Conservation (phyloP, 1,284 basidiomycete genomes). For the Cryptococcus sp. region DNA sequence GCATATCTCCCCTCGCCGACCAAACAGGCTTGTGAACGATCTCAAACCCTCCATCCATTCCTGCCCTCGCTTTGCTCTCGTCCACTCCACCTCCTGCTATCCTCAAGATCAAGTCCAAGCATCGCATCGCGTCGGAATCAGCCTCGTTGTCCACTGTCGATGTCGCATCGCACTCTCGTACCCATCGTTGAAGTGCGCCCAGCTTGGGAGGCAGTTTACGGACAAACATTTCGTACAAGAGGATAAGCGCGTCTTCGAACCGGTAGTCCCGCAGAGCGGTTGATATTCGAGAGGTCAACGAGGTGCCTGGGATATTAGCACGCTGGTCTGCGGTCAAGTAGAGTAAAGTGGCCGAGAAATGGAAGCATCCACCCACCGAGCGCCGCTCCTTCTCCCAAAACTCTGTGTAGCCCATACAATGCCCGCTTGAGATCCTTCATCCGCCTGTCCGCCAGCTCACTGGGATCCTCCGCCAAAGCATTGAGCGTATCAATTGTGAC, state of each 20-base stretch:
- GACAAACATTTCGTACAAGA: constrained; percentile 54
- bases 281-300: constrained; percentile 51
- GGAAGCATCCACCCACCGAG: constrained; percentile 27
- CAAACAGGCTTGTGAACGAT: constrained; percentile 28
- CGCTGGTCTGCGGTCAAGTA: neutral
- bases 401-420: constrained; percentile 39
- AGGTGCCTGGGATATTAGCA: constrained; percentile 35
- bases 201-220: constrained; percentile 52
- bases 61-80: constrained; percentile 1
- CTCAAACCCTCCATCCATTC: constrained; percentile 15
- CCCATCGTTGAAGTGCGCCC: constrained; percentile 57
- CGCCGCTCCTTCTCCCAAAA: constrained; percentile 39
- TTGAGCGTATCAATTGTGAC: constrained; percentile 36
- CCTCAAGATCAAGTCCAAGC: constrained; percentile 53
- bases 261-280: constrained; percentile 50
- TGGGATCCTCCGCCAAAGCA: constrained; percentile 36
- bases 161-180: constrained; percentile 55
- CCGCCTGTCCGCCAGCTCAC: constrained; percentile 30
- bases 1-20: constrained; percentile 28
- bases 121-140: constrained; percentile 48
- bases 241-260: constrained; percentile 51
- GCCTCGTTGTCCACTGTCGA: constrained; percentile 36
- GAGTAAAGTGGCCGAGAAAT: neutral
- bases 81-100: constrained; percentile 35
- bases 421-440: constrained; percentile 44